Base-by-base conservation (phyloP, 257 asterid species). In the Salvia rosmarinus region DNA sequence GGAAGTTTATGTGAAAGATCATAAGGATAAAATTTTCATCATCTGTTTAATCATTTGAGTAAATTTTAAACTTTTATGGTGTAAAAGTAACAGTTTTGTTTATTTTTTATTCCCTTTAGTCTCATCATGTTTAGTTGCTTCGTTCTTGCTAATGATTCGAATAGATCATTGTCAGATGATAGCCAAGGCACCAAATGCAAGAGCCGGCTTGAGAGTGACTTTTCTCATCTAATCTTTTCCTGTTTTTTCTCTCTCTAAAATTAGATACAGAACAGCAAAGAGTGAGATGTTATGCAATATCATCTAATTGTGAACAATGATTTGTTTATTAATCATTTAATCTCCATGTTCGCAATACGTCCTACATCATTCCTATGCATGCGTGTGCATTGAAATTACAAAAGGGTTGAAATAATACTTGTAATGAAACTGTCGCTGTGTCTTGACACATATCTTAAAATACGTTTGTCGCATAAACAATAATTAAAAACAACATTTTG, bases 141-240 rank as follows among this genome's bases (percentile, higher is more conserved):
- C 14, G 52, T 66, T 65, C n/a, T 52, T 60, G 47, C 67, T 67
- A 51, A 60, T 77, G 30, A 72, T 60, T 60, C 70, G 73, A 70
- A 63, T 68, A 54, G 68, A 20, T 23, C 60, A 42, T 61, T 69
- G 75, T 62, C 75, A 75, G 79, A 68, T 75, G 71, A 50, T 61
- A 70, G 76, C 50, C 60, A 57, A 51, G 54, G 51, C 75, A 40
- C 54, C 68, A 60, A 75, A 68, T 68, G 79, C 80, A 43, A 75
- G 67, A 30, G 54, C 74, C 70, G 32, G 64, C 74, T 59, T 75
- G 79, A 67, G 40, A 67, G 78, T 23, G 78, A 37, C 72, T 46
- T 57, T 42, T 74, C 56, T 46, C 62, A 16, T 74, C 56, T 46
- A 52, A 16, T 74, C 11, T 35, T 44, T 2, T 34, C 35, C 11